phyloP scores from a whole-genome alignment of 2,329 filamentous ascomycete genomes.

The Pseudodiploospora longispora region DNA sequence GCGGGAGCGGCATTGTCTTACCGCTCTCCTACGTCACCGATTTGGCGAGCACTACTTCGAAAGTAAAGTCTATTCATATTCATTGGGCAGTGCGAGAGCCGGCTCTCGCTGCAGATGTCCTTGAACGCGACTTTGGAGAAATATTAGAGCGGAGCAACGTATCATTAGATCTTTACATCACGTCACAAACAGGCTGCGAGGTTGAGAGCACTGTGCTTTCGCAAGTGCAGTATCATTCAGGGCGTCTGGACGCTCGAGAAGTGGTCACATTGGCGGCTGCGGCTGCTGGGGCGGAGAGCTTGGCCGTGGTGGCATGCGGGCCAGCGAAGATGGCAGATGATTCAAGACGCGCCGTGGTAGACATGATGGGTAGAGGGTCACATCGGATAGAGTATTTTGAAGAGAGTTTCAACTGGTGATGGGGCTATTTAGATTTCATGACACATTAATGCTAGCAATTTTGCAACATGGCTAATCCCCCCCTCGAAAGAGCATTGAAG shows the following conservation, averaged over 20 bases:
- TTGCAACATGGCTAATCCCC: too few relatives aligned
- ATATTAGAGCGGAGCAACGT: conserved; percentile 21
- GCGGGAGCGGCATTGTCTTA: conserved; percentile 37
- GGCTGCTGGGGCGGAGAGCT: conserved; percentile 13
- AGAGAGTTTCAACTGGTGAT: conserved; percentile 35
- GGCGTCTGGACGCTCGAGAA: conserved; percentile 24
- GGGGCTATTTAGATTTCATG: too few relatives aligned
- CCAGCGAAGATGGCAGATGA: conserved; percentile 38
- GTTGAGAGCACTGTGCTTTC: conserved; percentile 9
- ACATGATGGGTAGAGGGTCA: conserved; percentile 18
- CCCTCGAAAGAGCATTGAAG: too few relatives aligned
- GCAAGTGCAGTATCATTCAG: conserved; percentile 12
- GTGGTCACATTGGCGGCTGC: conserved; percentile 22
- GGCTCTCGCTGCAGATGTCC: conserved; percentile 26
- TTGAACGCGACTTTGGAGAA: conserved; percentile 24
- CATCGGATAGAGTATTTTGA: conserved; percentile 32
- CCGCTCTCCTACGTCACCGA: conserved; percentile 29
- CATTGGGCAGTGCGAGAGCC: conserved; percentile 37
- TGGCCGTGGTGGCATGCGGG: conserved; percentile 37
- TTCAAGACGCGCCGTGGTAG: conserved; percentile 27
- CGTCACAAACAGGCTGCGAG: conserved; percentile 5
- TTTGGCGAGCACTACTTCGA: conserved; percentile 13
- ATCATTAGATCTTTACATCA: conserved; percentile 29
- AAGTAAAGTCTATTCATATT: conserved; percentile 22
- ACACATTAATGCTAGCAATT: too few relatives aligned